phyloP scores from a whole-genome alignment of 257 asterid species.

The Solanum pennellii region DNA sequence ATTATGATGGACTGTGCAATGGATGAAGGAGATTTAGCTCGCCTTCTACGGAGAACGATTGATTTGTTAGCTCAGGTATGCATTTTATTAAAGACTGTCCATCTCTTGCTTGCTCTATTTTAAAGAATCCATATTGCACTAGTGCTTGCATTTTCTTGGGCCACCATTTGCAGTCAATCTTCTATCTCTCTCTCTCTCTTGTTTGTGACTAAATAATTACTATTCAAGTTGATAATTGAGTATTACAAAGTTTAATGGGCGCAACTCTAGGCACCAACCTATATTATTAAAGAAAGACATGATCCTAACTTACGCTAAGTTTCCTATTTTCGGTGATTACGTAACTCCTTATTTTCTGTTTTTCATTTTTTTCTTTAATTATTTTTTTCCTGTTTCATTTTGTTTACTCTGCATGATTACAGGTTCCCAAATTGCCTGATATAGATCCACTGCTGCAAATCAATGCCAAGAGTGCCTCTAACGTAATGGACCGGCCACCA shows the following conservation, averaged over 20 bases:
- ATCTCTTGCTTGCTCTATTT: neutral
- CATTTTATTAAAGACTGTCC: neutral
- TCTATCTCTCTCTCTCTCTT: neutral
- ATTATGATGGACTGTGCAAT: conserved; percentile 98
- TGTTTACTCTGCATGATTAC: neutral
- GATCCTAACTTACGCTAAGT: neutral
- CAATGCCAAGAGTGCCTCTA: conserved; percentile 80
- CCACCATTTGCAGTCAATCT: neutral
- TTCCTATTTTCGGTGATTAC: neutral
- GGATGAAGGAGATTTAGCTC: conserved; percentile 99
- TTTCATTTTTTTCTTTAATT: neutral
- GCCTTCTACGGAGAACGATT: conserved; percentile 80
- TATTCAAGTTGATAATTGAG: neutral
- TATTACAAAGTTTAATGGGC: neutral
- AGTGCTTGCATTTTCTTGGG: neutral
- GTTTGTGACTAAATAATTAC: neutral
- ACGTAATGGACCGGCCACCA: conserved; percentile 94
- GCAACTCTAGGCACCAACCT: neutral
- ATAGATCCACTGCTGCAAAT: conserved; percentile 66
- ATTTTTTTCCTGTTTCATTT: neutral
- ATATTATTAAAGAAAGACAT: neutral
- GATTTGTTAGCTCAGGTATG: conserved; percentile 88
- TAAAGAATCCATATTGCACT: neutral
- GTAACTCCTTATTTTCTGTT: neutral
- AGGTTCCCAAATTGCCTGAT: conserved; percentile 92